Percentiles rank a stretch among this genome's conserved stretches.
These are phyloP conservation scores for Aspergillus ibericus DNA, from an alignment of 2,329 filamentous ascomycete genomes.

Conservation along the genomic window DNA sequence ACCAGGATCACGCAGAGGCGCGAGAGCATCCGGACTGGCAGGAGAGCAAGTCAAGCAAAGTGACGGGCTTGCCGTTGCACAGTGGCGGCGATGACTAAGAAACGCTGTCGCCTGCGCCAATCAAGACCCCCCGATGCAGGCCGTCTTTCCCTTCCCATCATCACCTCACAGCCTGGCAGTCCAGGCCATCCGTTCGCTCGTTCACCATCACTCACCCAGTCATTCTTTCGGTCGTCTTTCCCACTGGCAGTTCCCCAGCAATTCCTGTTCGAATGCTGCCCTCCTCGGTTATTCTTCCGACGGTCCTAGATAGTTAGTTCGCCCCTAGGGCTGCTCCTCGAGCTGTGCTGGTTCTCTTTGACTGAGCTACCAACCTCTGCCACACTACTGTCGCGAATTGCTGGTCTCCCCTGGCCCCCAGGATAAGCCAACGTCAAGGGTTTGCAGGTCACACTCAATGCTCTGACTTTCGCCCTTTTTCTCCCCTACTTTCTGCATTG, in stretches of 20 bases:
- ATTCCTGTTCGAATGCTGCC: not conserved
- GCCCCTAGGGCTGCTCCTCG: not conserved
- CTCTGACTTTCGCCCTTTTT: not conserved
- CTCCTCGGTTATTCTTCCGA: not conserved
- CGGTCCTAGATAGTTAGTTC: constrained; percentile 1
- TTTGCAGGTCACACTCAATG: not conserved
- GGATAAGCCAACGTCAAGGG: not conserved
- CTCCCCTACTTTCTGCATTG: not conserved
- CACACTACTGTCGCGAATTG: not conserved
- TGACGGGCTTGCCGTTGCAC: not conserved
- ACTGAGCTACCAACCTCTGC: not conserved
- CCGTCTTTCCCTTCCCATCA: not conserved
- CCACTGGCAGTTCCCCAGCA: not conserved
- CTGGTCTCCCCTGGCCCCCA: not conserved
- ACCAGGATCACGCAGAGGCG: not conserved
- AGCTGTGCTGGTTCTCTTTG: not conserved
- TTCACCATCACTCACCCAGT: constrained; percentile 1
- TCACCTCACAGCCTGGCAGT: not conserved
- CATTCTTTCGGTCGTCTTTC: constrained; percentile 1
- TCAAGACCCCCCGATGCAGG: not conserved
- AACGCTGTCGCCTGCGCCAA: not conserved
- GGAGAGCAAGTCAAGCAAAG: not conserved
- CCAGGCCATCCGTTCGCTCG: not conserved
- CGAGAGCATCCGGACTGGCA: too few species aligned
- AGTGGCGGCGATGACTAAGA: constrained; percentile 7